These are phyloP conservation scores for Smallanthus sonchifolius DNA, from an alignment of 129 eudicot species.

Conservation along the genomic window DNA sequence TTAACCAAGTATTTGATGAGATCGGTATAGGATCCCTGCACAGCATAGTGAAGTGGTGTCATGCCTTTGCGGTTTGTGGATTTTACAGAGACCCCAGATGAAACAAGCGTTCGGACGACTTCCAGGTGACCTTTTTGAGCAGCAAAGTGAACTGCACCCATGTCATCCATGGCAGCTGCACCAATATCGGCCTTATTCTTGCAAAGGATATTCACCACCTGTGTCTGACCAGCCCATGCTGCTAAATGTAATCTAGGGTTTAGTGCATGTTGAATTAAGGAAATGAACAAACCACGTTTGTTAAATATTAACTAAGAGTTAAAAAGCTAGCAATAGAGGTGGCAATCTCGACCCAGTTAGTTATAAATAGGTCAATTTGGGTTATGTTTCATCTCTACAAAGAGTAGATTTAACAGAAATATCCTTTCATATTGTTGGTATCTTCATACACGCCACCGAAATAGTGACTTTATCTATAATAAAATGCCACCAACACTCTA, in stretches of 20 bases:
- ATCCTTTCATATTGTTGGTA: background rate
- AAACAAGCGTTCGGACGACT: constrained; percentile 58
- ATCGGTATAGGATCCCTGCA: constrained; percentile 79
- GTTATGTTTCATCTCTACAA: background rate
- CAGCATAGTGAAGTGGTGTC: constrained; percentile 95
- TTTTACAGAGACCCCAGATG: constrained; percentile 74
- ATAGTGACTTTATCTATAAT: background rate
- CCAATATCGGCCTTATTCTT: constrained; percentile 87
- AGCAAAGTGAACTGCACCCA: constrained; percentile 97
- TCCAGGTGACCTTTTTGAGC: constrained; percentile 94
- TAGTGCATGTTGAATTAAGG: constrained; percentile 43
- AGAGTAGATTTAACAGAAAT: background rate
- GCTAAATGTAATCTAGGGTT: constrained; percentile 84
- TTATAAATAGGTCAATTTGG: background rate
- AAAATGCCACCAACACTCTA: background rate
- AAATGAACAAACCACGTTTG: constrained; percentile 16
- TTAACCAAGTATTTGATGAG: constrained; percentile 82
- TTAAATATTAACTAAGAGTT: background rate
- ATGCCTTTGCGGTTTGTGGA: constrained; percentile 86
- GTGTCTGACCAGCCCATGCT: constrained; percentile 92
- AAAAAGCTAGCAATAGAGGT: background rate
- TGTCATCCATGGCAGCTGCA: constrained; percentile 98
- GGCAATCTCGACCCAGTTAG: background rate
- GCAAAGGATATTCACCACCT: constrained; percentile 72
- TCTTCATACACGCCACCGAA: background rate